These are phyloP conservation scores for Diaporthe capsici DNA, from an alignment of 2,329 filamentous ascomycete species.

Conservation along the genomic window DNA sequence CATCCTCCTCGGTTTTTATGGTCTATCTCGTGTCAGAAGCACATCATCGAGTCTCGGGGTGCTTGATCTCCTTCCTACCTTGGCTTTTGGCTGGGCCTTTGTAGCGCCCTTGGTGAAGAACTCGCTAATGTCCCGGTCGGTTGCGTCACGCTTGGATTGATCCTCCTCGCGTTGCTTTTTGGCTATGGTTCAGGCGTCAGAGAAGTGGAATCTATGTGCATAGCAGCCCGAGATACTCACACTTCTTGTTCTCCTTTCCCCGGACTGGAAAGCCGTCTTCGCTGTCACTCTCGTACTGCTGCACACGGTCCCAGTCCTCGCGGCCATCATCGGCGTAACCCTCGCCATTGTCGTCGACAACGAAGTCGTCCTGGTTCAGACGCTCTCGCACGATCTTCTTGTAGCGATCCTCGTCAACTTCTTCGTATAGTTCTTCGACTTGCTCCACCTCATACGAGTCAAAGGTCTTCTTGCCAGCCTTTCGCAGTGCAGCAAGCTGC, in stretches of 20 bases:
- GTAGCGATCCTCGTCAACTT: conserved; percentile 96
- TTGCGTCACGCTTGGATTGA: conserved; percentile 85
- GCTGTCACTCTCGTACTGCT: conserved; percentile 79
- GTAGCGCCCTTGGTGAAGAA: conserved; percentile 88
- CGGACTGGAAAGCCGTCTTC: conserved; percentile 72
- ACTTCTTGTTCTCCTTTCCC: conserved; percentile 65
- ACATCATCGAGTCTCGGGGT: neutral
- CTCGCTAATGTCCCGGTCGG: conserved; percentile 92
- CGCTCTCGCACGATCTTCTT: conserved; percentile 94
- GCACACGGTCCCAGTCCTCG: conserved; percentile 89
- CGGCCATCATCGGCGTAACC: conserved; percentile 97
- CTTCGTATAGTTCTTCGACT: conserved; percentile 89
- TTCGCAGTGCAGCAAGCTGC: conserved; percentile 86
- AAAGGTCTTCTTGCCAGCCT: conserved; percentile 91
- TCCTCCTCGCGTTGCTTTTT: conserved; percentile 93
- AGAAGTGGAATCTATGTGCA: neutral
- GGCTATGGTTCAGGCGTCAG: conserved; percentile 60
- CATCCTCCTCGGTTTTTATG: conserved; percentile 86
- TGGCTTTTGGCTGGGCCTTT: conserved; percentile 80
- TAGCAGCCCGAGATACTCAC: conserved; percentile 52
- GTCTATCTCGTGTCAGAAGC: conserved; percentile 62
- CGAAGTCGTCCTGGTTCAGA: conserved; percentile 95
- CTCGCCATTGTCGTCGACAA: conserved; percentile 97
- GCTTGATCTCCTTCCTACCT: conserved; percentile 67
- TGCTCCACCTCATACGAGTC: conserved; percentile 90